Percentiles rank a stretch among this genome's conserved stretches.
phyloP scores from a whole-genome alignment of 116 monocot genomes.

The Trichopus zeylanicus region DNA sequence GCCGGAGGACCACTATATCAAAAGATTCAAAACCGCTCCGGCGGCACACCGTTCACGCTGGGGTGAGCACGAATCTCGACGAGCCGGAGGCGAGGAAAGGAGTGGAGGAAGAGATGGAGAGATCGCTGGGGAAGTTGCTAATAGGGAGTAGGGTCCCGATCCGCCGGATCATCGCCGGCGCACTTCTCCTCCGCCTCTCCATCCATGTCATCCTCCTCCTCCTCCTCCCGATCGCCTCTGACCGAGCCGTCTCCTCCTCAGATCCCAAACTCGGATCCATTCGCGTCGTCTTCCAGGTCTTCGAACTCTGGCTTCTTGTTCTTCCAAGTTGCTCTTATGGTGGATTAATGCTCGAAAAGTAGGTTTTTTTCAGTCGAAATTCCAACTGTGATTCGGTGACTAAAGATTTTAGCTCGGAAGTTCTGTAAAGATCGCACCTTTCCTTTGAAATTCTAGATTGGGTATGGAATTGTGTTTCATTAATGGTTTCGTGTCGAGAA shows the following conservation, averaged over 20 bases:
- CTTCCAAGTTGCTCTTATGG: background rate
- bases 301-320: background rate
- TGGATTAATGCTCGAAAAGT: background rate
- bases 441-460: background rate
- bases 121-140: background rate
- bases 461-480: background rate
- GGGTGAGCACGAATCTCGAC: background rate
- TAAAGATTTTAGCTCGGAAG: background rate
- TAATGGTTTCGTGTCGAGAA: too few relatives aligned
- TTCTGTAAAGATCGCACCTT: slow-evolving; percentile 1
- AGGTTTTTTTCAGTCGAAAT: background rate
- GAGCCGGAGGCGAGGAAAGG: too few relatives aligned
- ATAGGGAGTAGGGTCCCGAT: background rate
- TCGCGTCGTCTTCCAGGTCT: slow-evolving; percentile 95
- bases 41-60: too few relatives aligned
- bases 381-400: background rate
- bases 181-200: slow-evolving; percentile 1
- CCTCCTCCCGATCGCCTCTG: slow-evolving; percentile 15
- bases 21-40: background rate
- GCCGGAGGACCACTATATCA: background rate
- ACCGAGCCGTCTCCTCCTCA: slow-evolving; percentile 12
- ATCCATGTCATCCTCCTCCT: slow-evolving; percentile 1
- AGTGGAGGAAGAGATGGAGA: background rate
- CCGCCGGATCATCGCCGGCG: background rate
- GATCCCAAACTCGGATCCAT: slow-evolving; percentile 63